phyloP scores from a whole-genome alignment of 2,329 filamentous ascomycete genomes.

The Chrysoporthe austroafricana region DNA sequence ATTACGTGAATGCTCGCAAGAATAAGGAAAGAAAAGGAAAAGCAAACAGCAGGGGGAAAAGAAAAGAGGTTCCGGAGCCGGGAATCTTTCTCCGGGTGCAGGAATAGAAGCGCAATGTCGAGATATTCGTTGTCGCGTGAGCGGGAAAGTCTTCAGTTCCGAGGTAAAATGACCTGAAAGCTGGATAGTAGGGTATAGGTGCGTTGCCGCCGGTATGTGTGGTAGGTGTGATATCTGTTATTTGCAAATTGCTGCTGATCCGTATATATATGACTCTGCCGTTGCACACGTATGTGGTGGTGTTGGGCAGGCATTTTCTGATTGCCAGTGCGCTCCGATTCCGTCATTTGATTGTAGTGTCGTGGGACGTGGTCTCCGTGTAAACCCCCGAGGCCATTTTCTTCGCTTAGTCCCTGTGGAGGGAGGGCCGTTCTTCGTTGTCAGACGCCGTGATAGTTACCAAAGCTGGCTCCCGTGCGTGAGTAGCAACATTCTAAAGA shows the following conservation, averaged over 20 bases:
- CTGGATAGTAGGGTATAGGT: conserved; percentile 26
- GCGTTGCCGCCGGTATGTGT: not conserved
- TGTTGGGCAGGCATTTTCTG: not conserved
- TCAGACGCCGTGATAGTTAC: conserved; percentile 21
- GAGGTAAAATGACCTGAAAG: conserved; percentile 32
- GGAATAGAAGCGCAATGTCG: conserved; percentile 20
- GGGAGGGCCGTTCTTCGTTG: conserved; percentile 25
- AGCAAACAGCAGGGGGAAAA: conserved; percentile 29
- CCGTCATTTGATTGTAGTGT: conserved; percentile 9
- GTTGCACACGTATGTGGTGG: not conserved
- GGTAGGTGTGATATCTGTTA: not conserved
- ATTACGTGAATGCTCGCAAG: not conserved
- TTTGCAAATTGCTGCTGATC: not conserved
- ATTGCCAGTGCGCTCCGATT: not conserved
- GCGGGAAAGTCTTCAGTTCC: conserved; percentile 33
- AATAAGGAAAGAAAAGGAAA: conserved; percentile 25
- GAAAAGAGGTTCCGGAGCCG: conserved; percentile 24
- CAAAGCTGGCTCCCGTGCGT: conserved; percentile 6
- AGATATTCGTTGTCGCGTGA: conserved; percentile 36
- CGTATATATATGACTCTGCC: not conserved
- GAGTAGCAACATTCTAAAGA: not conserved
- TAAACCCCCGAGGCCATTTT: conserved; percentile 17
- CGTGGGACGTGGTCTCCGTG: conserved; percentile 24
- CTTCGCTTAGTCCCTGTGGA: conserved; percentile 21
- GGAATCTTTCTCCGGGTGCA: conserved; percentile 28